phyloP scores from a whole-genome alignment of 1,139 yeast species.

The Kodamaea plutei region DNA sequence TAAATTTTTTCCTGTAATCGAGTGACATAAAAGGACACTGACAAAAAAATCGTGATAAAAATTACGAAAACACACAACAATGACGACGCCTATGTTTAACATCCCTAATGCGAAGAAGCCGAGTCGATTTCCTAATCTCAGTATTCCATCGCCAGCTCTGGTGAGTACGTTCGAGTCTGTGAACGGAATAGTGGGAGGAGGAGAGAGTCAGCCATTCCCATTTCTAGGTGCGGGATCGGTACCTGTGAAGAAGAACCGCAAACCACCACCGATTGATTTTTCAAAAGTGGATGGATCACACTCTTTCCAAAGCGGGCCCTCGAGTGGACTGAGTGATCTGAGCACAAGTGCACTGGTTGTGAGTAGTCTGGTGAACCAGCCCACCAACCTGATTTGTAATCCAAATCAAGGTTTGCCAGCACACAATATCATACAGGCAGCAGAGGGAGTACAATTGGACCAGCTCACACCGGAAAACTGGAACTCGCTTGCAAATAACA shows the following conservation, averaged over 20 bases:
- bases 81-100: slow-evolving; percentile 27
- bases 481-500: slow-evolving; percentile 57
- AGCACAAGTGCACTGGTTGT: neutral
- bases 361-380: too few species aligned
- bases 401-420: too few species aligned
- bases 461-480: slow-evolving; percentile 75
- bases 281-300: slow-evolving; percentile 32
- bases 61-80: too few species aligned
- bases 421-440: neutral
- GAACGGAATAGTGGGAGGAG: too few species aligned
- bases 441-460: slow-evolving; percentile 28
- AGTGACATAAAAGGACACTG: too few species aligned
- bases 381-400: too few species aligned
- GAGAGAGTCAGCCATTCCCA: slow-evolving; percentile 7
- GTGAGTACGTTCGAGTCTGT: too few species aligned
- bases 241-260: slow-evolving; percentile 22
- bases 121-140: slow-evolving; percentile 20
- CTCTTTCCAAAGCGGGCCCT: slow-evolving; percentile 14
- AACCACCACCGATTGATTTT: slow-evolving; percentile 45
- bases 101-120: slow-evolving; percentile 23
- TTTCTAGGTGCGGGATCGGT: slow-evolving; percentile 1
- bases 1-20: too few species aligned
- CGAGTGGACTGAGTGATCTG: slow-evolving; percentile 3
- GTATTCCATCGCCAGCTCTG: slow-evolving; percentile 24
- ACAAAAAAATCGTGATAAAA: too few species aligned